A percentile compares a stretch with the other conserved stretches of the same genome.
phyloP scores from a whole-genome alignment of 768 basidiomycete genomes.

The Russula sp. region DNA sequence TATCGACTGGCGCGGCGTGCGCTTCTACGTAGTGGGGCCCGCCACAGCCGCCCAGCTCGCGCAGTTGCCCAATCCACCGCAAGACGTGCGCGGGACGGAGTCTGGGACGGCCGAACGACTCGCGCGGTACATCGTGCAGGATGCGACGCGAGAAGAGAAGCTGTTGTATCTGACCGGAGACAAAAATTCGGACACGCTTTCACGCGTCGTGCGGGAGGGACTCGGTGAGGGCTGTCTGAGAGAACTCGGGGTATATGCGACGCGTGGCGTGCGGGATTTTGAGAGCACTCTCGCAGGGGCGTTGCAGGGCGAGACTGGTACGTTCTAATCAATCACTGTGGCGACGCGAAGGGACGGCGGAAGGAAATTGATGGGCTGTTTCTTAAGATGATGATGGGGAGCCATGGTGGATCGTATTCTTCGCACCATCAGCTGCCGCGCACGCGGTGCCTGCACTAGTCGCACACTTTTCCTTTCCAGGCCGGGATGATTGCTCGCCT shows the following conservation, averaged over 20 bases:
- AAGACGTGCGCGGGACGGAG: slow-evolving; percentile 40
- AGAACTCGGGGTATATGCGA: slow-evolving; percentile 64
- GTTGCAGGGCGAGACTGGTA: slow-evolving; percentile 6
- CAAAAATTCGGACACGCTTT: slow-evolving; percentile 72
- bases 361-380: not conserved
- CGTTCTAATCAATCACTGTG: not conserved
- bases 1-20: slow-evolving; percentile 46
- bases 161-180: slow-evolving; percentile 81
- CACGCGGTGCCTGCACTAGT: slow-evolving; percentile 48
- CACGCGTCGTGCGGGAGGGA: slow-evolving; percentile 39
- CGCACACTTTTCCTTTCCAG: slow-evolving; percentile 39
- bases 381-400: not conserved
- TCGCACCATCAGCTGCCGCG: slow-evolving; percentile 67
- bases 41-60: slow-evolving; percentile 44
- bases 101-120: slow-evolving; percentile 67
- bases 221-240: slow-evolving; percentile 40
- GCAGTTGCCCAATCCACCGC: slow-evolving; percentile 29
- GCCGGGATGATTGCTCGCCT: not conserved
- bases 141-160: slow-evolving; percentile 31
- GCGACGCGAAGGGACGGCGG: not conserved
- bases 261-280: slow-evolving; percentile 51
- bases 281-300: slow-evolving; percentile 35
- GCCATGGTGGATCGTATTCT: slow-evolving; percentile 66
- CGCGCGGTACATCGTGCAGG: slow-evolving; percentile 52
- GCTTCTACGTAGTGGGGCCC: slow-evolving; percentile 77